Evolutionary conservation across 129 eudicot genomes (phyloP), one percentile per base, ranked within the genome.

Genomic region (Erigeron canadensis): DNA sequence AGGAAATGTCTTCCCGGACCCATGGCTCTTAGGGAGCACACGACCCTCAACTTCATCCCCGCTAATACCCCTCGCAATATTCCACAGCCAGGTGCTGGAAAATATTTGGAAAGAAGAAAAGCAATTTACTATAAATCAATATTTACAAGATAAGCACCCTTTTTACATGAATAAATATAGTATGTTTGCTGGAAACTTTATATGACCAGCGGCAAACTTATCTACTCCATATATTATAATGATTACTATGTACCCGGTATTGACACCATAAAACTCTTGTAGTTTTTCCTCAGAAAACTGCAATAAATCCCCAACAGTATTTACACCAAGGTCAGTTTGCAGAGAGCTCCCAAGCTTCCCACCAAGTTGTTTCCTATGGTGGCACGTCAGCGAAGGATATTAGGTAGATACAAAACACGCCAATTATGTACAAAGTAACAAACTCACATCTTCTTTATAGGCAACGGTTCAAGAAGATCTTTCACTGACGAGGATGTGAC

Each of bases 1-100:
- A 23, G 97, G 93, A 79, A 94, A 89, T 69, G 89, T 87, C 79
- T 94, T 94, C 75, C 97, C 97, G 1, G 96, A 83, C 61, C 97
- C 98, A 74, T 89, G 98, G 75, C 98, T 94, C 40, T 89, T 89
- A 67, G 97, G 85, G 63, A 94, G 95, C 61, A 94, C 77, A 74
- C 98, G 98, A 22, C 90, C 89, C 83, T 89, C 84, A 38, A 94
- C 98, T 79, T 89, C 97, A n/a, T 94, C 98, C 43, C 98, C 98
- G 75, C 77, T 84, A 69, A 89, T 85, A 28, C 98, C 98, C 74
- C 98, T 79, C 18, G 98, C 97, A 70, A 72, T 79, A 76, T 89
- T 94, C 98, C 98, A 94, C 67, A 94, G 77, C 98, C 98, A 94
- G 57, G 97, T 89, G 65, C 98, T 94, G 79, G 23, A 10, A 62